These are phyloP conservation scores for Podosphaera aphanis DNA, from an alignment of 2,329 filamentous ascomycete species.

Conservation along the genomic window DNA sequence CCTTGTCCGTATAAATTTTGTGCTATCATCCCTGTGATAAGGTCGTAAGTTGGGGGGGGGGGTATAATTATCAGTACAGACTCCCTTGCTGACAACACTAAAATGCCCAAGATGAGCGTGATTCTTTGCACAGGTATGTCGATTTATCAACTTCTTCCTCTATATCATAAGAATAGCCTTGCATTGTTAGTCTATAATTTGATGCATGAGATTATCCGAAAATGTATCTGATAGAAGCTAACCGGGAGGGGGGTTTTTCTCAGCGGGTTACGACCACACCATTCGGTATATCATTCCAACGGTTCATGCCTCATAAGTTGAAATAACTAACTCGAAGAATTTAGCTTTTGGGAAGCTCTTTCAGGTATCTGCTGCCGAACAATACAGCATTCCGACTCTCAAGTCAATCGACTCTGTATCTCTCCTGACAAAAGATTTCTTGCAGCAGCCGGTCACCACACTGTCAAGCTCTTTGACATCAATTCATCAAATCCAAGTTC, in stretches of 20 bases:
- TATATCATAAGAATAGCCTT: not conserved
- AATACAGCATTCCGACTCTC: slow-evolving; percentile 92
- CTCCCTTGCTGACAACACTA: no score
- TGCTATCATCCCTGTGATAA: no score
- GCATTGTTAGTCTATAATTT: not conserved
- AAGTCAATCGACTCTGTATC: slow-evolving; percentile 95
- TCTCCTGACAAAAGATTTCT: slow-evolving; percentile 89
- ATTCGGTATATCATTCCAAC: slow-evolving; percentile 34
- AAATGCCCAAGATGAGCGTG: slow-evolving; percentile 10
- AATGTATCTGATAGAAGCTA: slow-evolving; percentile 8
- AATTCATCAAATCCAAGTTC: slow-evolving; percentile 94
- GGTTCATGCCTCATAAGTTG: slow-evolving; percentile 1
- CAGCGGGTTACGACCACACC: slow-evolving; percentile 53
- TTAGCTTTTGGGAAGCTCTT: slow-evolving; percentile 94
- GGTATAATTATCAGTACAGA: no score
- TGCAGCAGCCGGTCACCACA: slow-evolving; percentile 54
- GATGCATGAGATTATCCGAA: not conserved
- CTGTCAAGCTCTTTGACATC: slow-evolving; percentile 95
- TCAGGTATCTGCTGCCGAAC: slow-evolving; percentile 95
- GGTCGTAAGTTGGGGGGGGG: no score
- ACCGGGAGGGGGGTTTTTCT: slow-evolving; percentile 8
- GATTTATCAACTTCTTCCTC: not conserved
- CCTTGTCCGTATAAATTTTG: no score
- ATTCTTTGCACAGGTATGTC: slow-evolving; percentile 12
- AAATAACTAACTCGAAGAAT: slow-evolving; percentile 1